Evolutionary conservation across 1,284 basidiomycete genomes (phyloP), one percentile per base, ranked within the genome.

Genomic region (Cryptococcus jaspeensis): DNA sequence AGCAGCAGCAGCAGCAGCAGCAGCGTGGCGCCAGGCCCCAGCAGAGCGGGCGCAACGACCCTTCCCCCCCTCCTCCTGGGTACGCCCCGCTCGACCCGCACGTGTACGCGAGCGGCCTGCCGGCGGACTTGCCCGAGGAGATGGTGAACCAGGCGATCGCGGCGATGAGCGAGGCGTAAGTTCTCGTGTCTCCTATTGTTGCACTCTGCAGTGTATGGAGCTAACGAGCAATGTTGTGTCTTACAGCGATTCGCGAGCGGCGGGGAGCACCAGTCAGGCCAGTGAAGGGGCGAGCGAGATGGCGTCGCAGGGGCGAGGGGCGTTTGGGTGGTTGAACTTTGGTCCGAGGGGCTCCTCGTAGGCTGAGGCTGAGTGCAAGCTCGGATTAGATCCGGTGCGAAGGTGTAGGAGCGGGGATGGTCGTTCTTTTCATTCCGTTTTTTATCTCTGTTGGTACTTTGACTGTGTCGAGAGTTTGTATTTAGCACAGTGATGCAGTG

Each of bases 21-120:
- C 28, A 32, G 28, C 28, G 4, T 9, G 28, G 28, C 28, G 28
- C 28, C 4, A 23, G 11, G 36, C 25, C 20, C 36, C 51, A 37
- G 16, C 25, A 22, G 25, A 55, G 57, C 44, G 28, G 28, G 28
- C 4, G 28, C 4, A 32, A 32, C 9, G 28, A 32, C 28, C 28
- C 28, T 9, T 44, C 42, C 11, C 68, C 67, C 20, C 64, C 64
- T 39, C 78, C 78, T 1, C 78, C 78, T 0, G 74, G 72, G 1
- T 79, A 79, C 60, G 73, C 77, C 15, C 78, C 77, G 4, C 62
- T 79, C 25, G 77, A 78, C 61, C 77, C 76, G 3, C 69, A 76
- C 58, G 70, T 77, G 36, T 78, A 79, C 62, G 67, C 69, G 68
- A 70, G 54, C 28, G 78, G 76, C 20, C 64, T 79, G 3, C 78